Base-by-base conservation (phyloP, 179 eudicot species). In the Silene vulgaris region DNA sequence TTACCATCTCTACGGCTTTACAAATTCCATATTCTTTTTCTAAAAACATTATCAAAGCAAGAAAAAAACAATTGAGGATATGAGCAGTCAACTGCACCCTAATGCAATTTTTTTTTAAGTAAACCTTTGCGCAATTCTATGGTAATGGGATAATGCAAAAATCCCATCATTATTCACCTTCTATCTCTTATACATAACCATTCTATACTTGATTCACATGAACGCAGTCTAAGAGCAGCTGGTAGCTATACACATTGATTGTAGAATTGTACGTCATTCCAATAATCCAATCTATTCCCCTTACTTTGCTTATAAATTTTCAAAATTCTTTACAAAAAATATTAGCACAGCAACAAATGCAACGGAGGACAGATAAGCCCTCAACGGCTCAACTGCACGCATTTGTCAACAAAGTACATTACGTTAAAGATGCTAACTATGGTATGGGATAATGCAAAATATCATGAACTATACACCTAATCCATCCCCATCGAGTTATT, bases 141-240 rank as follows among this genome's bases (percentile, higher is more conserved):
- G 57, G 59, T 52, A 3, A 50, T 50, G 59, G n/a, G 17, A 52
- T 8, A 52, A 13, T 52, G 59, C 59, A 52, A 52, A 52, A 13
- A 52, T 13, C 17, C 59, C 59, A 13, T 52, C 14, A 40, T 52
- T 52, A 52, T 52, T 52, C 48, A 40, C 48, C 48, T 40, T 65
- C 66, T 21, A 28, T 45, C 29, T 75, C 65, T 67, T 75, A 45
- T 8, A 32, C 57, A 56, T 54, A 8, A 29, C 12, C 29, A 64
- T 19, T 66, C 20, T 12, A 35, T 21, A 5, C 68, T 61, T 60
- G 8, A 61, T 40, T 30, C 69, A 74, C 23, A 57, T 13, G 13
- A 16, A 2, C 21, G 20, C 59, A 52, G 5, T 52, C 59, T 14
- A 52, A 52, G 59, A 52, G 59, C 59, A 63, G 4, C 29, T 3